phyloP scores from a whole-genome alignment of 805 yeast genomes.

The Kuraishia floccosa region DNA sequence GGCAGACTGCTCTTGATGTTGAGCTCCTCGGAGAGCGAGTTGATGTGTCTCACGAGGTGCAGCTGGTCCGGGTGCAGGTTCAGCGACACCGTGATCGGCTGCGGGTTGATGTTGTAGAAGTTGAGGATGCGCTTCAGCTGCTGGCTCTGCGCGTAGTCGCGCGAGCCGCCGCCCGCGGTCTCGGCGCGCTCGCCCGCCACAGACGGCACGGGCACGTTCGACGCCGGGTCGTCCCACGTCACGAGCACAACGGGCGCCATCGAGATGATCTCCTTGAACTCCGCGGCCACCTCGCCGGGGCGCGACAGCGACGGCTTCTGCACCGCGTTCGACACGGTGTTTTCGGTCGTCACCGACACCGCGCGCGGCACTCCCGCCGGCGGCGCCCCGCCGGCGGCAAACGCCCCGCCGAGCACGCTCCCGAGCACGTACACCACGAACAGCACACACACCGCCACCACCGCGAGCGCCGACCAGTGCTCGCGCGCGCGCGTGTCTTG shows the following conservation, averaged over 20 bases:
- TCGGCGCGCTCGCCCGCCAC: neutral
- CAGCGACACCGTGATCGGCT: conserved; percentile 20
- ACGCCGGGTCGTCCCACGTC: conserved; percentile 11
- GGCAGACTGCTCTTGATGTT: conserved; percentile 13
- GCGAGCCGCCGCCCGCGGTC: conserved; percentile 1
- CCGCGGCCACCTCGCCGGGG: conserved; percentile 13
- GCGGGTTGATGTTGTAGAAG: conserved; percentile 19
- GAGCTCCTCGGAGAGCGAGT: conserved; percentile 5
- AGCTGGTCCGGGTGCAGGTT: conserved; percentile 20
- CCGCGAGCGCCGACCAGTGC: too few relatives aligned
- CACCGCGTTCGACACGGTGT: too few relatives aligned
- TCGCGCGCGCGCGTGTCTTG: too few relatives aligned
- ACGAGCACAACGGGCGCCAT: conserved; percentile 18
- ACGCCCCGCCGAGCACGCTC: too few relatives aligned
- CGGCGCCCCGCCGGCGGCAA: too few relatives aligned
- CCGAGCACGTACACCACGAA: too few relatives aligned
- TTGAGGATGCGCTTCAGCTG: conserved; percentile 11
- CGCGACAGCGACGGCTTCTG: too few relatives aligned
- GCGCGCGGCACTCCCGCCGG: too few relatives aligned
- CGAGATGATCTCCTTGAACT: conserved; percentile 21
- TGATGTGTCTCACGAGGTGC: conserved; percentile 15
- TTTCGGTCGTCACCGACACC: too few relatives aligned
- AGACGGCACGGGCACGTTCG: conserved; percentile 3
- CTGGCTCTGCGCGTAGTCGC: conserved; percentile 4
- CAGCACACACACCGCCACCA: too few relatives aligned